phyloP scores from a whole-genome alignment of 2,329 filamentous ascomycete genomes.

The Bipolaris bicolor region DNA sequence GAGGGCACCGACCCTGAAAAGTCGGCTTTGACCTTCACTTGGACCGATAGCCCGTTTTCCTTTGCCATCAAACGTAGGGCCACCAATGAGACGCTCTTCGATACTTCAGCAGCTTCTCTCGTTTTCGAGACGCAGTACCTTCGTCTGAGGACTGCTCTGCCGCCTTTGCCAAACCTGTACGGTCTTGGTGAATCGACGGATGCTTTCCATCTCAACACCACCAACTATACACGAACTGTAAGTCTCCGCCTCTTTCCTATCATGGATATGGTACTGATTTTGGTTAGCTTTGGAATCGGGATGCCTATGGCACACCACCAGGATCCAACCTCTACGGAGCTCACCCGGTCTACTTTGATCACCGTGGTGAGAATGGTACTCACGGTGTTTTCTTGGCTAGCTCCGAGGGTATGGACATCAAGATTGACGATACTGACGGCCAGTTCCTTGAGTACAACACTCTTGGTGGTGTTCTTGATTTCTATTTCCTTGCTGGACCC shows the following conservation, averaged over 20 bases:
- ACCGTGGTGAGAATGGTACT: slow-evolving; percentile 58
- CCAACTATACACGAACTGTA: slow-evolving; percentile 63
- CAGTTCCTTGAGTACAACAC: slow-evolving; percentile 81
- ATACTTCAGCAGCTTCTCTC: slow-evolving; percentile 70
- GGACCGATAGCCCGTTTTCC: slow-evolving; percentile 65
- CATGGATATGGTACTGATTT: slow-evolving; percentile 60
- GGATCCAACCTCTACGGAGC: slow-evolving; percentile 73
- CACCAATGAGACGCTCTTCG: slow-evolving; percentile 67
- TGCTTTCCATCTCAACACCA: slow-evolving; percentile 69
- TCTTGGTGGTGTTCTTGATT: slow-evolving; percentile 77
- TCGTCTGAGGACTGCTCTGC: slow-evolving; percentile 71
- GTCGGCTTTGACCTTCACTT: slow-evolving; percentile 62
- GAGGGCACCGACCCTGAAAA: slow-evolving; percentile 32
- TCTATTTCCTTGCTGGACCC: slow-evolving; percentile 60
- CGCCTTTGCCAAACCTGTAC: slow-evolving; percentile 72
- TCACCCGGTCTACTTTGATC: slow-evolving; percentile 78
- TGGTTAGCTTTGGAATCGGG: slow-evolving; percentile 70
- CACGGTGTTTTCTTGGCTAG: slow-evolving; percentile 47
- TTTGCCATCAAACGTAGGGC: slow-evolving; percentile 66
- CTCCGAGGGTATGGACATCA: slow-evolving; percentile 69
- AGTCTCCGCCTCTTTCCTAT: slow-evolving; percentile 25
- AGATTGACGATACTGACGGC: slow-evolving; percentile 68
- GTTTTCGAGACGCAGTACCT: slow-evolving; percentile 81
- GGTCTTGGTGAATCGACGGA: slow-evolving; percentile 80
- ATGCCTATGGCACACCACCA: slow-evolving; percentile 65